Evolutionary conservation across 192 early-diverging fungal species (phyloP).

Genomic region (Jimgerdemannia lactiflua): DNA sequence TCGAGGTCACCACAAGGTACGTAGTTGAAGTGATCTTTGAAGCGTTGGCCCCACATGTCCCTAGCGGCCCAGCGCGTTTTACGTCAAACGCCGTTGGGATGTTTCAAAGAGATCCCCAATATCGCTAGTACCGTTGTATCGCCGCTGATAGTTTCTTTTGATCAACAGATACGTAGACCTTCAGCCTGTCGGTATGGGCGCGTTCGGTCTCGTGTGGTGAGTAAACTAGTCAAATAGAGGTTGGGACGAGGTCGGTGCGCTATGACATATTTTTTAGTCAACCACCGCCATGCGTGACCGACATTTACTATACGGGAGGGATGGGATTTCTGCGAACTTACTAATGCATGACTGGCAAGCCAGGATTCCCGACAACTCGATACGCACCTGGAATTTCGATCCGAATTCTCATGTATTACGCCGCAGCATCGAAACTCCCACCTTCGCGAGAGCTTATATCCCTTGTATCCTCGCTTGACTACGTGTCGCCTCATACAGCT

Average conservation of each 20-base stretch:
- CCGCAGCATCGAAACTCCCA: background rate
- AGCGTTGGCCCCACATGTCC: too few relatives aligned
- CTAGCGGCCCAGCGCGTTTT: background rate
- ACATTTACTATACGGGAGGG: too few relatives aligned
- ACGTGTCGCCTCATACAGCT: slow-evolving; percentile 43
- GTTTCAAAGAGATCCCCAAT: background rate
- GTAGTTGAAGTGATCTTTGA: background rate
- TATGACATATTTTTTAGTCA: too few relatives aligned
- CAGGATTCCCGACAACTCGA: too few relatives aligned
- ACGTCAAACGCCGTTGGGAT: background rate
- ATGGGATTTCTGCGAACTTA: too few relatives aligned
- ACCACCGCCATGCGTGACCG: too few relatives aligned
- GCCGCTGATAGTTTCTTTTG: background rate
- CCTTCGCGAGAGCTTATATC: background rate
- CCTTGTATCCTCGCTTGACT: background rate
- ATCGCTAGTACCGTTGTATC: background rate
- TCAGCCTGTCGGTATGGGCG: slow-evolving; percentile 95
- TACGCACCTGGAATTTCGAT: too few relatives aligned
- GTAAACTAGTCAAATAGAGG: slow-evolving; percentile 1
- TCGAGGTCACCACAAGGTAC: slow-evolving; percentile 76
- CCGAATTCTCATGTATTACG: background rate
- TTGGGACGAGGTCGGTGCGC: too few relatives aligned
- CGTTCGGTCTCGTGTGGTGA: slow-evolving; percentile 97
- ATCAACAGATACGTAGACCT: slow-evolving; percentile 79
- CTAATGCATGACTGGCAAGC: too few relatives aligned